Evolutionary conservation across 2,329 filamentous ascomycete species (phyloP), one percentile per base, ranked within the genome.

Genomic region (Chrysosporium keratinophilum): DNA sequence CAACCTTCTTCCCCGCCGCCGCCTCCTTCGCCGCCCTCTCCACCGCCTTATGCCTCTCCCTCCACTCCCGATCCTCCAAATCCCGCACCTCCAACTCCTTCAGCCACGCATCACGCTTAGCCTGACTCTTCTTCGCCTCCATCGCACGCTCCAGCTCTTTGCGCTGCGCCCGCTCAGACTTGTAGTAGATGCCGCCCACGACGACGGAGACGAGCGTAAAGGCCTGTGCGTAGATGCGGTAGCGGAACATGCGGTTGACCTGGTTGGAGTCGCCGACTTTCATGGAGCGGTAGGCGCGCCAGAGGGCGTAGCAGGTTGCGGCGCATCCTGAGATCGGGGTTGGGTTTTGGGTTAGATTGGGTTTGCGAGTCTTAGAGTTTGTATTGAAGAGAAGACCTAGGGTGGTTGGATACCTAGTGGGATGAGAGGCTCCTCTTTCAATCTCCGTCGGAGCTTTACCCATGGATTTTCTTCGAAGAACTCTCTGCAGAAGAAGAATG

Each of bases 161-260:
- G 57, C 85, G 78, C 76, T 88, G 88, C 68, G 87, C 77, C 43
- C 88, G 81, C 66, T 94, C 87, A 58, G 84, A 80, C 67, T 85
- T 77, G 77, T 88, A 97, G 75, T 96, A 98, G 67, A 89, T 80
- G 61, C 87, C 87, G 46, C 94, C 93, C n/a, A 79, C 88, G 6
- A 95, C 80, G 73, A 98, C 87, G 59, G 90, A 88, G 31, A 90
- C 70, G 33, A 98, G 79, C 12, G 93, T 98, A 71, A 98, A 96
- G 49, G 82, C 88, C 72, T 98, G 93, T 4, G 89, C 91, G 67
- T 88, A 88, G 65, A 98, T 86, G 71, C 93, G 89, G 35, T 88
- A 88, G 56, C 93, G 89, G 81, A 98, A 98, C 87, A 96, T 96
- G 61, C 83, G 80, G 74, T 98, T 95, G 54, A 93, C 90, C 64